Evolutionary conservation across 2,329 filamentous ascomycete species (phyloP).

Genomic region (Aspergillus carbonarius): DNA sequence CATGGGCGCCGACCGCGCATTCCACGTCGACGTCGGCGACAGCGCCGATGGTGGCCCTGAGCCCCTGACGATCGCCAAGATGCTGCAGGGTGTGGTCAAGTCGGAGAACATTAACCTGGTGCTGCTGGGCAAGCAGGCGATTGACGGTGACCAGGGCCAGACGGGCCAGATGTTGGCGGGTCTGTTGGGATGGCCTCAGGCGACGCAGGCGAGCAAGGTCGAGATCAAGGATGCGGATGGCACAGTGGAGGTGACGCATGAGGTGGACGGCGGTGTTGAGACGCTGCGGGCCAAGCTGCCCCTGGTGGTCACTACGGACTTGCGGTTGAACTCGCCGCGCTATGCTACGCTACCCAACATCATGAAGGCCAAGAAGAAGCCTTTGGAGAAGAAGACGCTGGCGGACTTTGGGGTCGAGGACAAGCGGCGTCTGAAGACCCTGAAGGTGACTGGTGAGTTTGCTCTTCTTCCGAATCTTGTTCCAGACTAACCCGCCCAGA

Average conservation of each 20-base stretch:
- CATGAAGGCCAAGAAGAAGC: slow-evolving; percentile 99
- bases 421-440: slow-evolving; percentile 74
- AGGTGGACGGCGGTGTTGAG: slow-evolving; percentile 95
- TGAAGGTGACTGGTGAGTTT: slow-evolving; percentile 78
- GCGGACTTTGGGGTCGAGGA: slow-evolving; percentile 77
- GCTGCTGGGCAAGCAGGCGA: slow-evolving; percentile 94
- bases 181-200: slow-evolving; percentile 87
- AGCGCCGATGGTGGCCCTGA: slow-evolving; percentile 68
- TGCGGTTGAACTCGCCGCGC: slow-evolving; percentile 89
- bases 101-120: slow-evolving; percentile 88
- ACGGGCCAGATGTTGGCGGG: slow-evolving; percentile 98
- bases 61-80: slow-evolving; percentile 87
- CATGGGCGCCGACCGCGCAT: slow-evolving; percentile 90
- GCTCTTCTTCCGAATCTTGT: not conserved
- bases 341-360: slow-evolving; percentile 97
- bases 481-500: slow-evolving; percentile 52
- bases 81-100: slow-evolving; percentile 76
- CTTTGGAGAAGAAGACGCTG: slow-evolving; percentile 85
- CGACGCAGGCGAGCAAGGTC: slow-evolving; percentile 86
- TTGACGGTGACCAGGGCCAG: slow-evolving; percentile 93
- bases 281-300: slow-evolving; percentile 82
- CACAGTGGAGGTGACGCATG: slow-evolving; percentile 73
- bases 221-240: slow-evolving; percentile 69
- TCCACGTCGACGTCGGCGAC: slow-evolving; percentile 81
- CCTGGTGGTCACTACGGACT: slow-evolving; percentile 91